These are phyloP conservation scores for Thalia dealbata DNA, from an alignment of 176 grass and related monocot species.

Conservation along the genomic window DNA sequence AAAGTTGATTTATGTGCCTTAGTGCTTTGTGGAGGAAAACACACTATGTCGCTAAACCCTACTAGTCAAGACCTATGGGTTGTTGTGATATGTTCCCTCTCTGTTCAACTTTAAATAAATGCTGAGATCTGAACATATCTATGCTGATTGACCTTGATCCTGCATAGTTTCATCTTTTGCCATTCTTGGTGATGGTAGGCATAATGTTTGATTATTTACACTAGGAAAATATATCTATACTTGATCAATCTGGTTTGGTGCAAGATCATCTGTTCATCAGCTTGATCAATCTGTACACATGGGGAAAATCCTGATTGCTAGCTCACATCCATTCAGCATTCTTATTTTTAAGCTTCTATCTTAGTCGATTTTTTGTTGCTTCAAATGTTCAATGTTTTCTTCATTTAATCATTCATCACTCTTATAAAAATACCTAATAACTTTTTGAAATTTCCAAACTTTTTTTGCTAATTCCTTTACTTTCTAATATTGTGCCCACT, in stretches of 20 bases:
- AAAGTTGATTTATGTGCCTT: too few relatives aligned
- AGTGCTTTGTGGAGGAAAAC: too few relatives aligned
- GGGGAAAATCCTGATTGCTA: too few relatives aligned
- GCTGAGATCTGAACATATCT: background rate
- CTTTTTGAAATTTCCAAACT: background rate
- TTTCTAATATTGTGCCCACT: background rate
- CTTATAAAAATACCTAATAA: too few relatives aligned
- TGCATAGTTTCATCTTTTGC: background rate
- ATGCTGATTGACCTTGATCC: background rate
- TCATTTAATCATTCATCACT: background rate
- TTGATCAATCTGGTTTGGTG: background rate
- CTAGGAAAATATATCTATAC: background rate
- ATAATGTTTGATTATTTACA: background rate
- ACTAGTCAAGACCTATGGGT: too few relatives aligned
- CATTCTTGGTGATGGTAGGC: background rate
- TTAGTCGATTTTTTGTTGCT: background rate
- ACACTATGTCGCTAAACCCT: too few relatives aligned
- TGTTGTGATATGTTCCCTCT: too few relatives aligned
- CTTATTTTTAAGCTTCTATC: background rate
- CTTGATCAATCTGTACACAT: background rate
- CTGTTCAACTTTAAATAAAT: too few relatives aligned
- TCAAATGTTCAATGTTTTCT: background rate
- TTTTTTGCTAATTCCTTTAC: background rate
- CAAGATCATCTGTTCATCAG: background rate
- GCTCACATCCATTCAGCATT: background rate